Conservation (phyloP, 306 rosid species). For the Rosa multiflora region DNA sequence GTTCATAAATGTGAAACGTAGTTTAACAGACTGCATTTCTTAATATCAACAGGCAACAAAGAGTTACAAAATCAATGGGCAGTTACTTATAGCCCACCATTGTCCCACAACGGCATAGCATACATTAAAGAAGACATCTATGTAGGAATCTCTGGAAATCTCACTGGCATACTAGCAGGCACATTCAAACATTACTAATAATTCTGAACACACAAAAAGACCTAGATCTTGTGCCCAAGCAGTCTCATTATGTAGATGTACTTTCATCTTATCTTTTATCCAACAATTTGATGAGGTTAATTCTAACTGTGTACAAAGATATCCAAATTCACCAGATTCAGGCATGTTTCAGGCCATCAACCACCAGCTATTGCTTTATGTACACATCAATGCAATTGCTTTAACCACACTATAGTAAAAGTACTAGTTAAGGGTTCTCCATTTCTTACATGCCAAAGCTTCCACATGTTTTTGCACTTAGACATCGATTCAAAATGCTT, state of each 20-base stretch:
- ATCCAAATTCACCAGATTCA: not conserved
- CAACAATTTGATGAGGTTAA: not conserved
- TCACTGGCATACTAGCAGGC: not conserved
- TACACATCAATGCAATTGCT: not conserved
- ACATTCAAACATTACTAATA: not conserved
- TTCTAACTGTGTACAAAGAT: too few species aligned
- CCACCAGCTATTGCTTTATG: not conserved
- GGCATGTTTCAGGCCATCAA: not conserved
- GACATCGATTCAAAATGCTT: not conserved
- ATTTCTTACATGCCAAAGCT: not conserved
- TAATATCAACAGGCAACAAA: not conserved
- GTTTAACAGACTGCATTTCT: not conserved
- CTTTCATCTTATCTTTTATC: not conserved
- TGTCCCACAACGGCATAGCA: not conserved
- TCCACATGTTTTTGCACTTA: not conserved
- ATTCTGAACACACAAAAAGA: not conserved
- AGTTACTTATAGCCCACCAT: not conserved
- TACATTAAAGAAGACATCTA: not conserved
- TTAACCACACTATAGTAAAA: not conserved
- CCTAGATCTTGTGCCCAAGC: not conserved
- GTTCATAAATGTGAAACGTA: not conserved
- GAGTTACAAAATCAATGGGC: not conserved
- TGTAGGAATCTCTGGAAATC: not conserved
- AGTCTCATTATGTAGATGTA: not conserved
- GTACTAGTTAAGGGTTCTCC: not conserved